phyloP scores from a whole-genome alignment of 352 stramenopile species.

The Sclerospora graminicola region DNA sequence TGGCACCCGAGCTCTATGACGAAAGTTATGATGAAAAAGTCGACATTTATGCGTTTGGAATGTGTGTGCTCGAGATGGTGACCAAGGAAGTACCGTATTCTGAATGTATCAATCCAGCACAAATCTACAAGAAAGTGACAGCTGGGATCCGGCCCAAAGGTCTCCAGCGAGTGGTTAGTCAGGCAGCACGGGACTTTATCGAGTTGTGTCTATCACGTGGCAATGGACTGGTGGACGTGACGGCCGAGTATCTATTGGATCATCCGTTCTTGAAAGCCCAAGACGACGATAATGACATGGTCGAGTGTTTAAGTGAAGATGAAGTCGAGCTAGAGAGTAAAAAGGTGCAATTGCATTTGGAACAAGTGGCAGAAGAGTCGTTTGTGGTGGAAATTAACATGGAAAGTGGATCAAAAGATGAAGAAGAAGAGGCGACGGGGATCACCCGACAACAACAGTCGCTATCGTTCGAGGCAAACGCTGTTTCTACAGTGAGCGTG shows the following conservation, averaged over 20 bases:
- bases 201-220: conserved; percentile 73
- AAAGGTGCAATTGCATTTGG: conserved; percentile 33
- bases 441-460: conserved; percentile 43
- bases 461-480: conserved; percentile 44
- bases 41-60: conserved; percentile 98
- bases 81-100: conserved; percentile 98
- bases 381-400: conserved; percentile 68
- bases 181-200: conserved; percentile 71
- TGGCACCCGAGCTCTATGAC: conserved; percentile 98
- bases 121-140: conserved; percentile 90
- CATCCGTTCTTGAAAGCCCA: conserved; percentile 72
- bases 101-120: conserved; percentile 88
- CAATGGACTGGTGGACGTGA: conserved; percentile 73
- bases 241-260: conserved; percentile 63
- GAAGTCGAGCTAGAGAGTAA: conserved; percentile 46
- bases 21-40: conserved; percentile 97
- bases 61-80: conserved; percentile 99
- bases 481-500: conserved; percentile 14
- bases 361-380: conserved; percentile 46
- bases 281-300: conserved; percentile 73
- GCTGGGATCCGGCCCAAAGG: conserved; percentile 68
- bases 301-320: conserved; percentile 60
- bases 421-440: conserved; percentile 12
- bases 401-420: conserved; percentile 55
- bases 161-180: conserved; percentile 60